phyloP scores from a whole-genome alignment of 331 rosid genomes.

The Quercus lobata region DNA sequence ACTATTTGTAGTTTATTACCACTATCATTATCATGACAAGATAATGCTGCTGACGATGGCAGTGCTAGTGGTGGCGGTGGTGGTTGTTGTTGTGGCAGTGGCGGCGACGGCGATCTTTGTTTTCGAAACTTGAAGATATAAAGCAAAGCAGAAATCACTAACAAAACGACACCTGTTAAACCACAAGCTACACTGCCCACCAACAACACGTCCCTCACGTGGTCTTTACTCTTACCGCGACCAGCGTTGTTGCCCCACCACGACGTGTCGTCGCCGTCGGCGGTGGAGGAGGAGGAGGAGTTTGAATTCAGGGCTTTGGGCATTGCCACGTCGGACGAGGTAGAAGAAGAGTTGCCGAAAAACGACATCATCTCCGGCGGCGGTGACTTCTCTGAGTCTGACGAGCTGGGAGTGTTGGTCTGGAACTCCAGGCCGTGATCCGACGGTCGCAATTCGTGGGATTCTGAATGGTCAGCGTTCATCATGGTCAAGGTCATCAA shows the following conservation, averaged over 20 bases:
- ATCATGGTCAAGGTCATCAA: not conserved
- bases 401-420: conserved; percentile 24
- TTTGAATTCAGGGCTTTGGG: conserved; percentile 53
- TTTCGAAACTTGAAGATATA: conserved; percentile 41
- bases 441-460: conserved; percentile 74
- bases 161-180: conserved; percentile 62
- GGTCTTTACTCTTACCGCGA: conserved; percentile 14
- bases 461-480: conserved; percentile 24
- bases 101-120: not conserved
- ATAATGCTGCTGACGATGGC: not conserved
- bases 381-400: conserved; percentile 18
- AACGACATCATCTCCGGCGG: conserved; percentile 56
- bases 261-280: conserved; percentile 17
- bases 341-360: conserved; percentile 54
- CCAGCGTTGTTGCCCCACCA: conserved; percentile 30
- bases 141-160: conserved; percentile 53
- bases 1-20: conserved; percentile 20
- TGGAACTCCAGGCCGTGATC: conserved; percentile 76
- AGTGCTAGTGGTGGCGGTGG: not conserved
- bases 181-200: conserved; percentile 76
- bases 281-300: not conserved
- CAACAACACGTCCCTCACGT: conserved; percentile 39
- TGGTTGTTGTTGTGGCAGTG: conserved; percentile 2
- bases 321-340: conserved; percentile 30
- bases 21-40: not conserved